A percentile compares a stretch with the other conserved stretches of the same genome.
phyloP scores from a whole-genome alignment of 2,329 filamentous ascomycete genomes.

The Trichophyton rubrum region DNA sequence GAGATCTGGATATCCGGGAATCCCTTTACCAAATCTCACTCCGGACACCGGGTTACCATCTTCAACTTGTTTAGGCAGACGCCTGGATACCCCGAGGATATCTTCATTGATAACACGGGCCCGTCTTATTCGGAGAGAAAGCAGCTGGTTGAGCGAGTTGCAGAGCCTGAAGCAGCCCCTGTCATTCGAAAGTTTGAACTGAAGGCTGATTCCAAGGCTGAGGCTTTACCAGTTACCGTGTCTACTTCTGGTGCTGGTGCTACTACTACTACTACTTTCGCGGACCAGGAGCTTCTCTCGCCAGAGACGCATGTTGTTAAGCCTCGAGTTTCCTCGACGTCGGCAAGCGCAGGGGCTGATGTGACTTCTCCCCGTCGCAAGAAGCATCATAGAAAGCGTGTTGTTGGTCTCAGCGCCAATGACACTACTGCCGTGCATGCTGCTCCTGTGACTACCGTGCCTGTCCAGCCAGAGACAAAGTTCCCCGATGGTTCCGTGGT shows the following conservation, averaged over 20 bases:
- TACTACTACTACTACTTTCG: conserved; percentile 7
- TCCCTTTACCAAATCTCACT: conserved; percentile 77
- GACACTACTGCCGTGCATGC: conserved; percentile 13
- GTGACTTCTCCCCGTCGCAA: conserved; percentile 27
- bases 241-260: conserved; percentile 31
- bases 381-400: conserved; percentile 44
- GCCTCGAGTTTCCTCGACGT: neutral
- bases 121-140: conserved; percentile 79
- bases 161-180: conserved; percentile 62
- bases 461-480: neutral
- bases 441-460: no score
- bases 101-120: conserved; percentile 71
- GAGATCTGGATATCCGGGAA: conserved; percentile 92
- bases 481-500: neutral
- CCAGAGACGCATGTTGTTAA: conserved; percentile 1
- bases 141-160: conserved; percentile 67
- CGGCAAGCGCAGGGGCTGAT: neutral
- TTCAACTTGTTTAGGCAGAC: conserved; percentile 92
- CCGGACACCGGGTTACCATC: conserved; percentile 73
- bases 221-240: no score
- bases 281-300: conserved; percentile 9
- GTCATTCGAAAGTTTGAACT: conserved; percentile 61
- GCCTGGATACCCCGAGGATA: conserved; percentile 80
- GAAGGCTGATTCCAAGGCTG: neutral
- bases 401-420: conserved; percentile 44